These are phyloP conservation scores for Leccinellum albellum DNA, from an alignment of 768 basidiomycete genomes.

Conservation along the genomic window DNA sequence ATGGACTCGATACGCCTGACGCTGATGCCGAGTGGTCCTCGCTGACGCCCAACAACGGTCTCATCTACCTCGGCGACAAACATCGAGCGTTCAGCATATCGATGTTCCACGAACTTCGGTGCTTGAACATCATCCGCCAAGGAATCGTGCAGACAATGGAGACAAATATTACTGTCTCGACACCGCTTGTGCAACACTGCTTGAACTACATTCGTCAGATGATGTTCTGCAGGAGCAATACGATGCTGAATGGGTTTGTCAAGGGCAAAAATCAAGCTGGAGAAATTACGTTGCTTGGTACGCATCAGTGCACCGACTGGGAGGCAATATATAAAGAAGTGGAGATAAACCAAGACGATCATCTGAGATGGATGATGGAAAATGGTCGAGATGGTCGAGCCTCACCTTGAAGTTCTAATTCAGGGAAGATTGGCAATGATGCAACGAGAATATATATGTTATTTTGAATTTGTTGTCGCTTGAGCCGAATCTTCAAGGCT, in stretches of 20 bases:
- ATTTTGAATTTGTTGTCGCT: too few species aligned
- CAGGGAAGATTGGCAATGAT: too few species aligned
- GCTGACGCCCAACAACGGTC: background rate
- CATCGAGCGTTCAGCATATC: background rate
- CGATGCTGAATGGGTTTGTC: background rate
- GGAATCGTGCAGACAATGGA: background rate
- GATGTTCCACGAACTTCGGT: conserved; percentile 4
- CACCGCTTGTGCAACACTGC: background rate
- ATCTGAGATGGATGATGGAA: background rate
- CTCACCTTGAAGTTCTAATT: background rate
- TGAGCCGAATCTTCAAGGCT: too few species aligned
- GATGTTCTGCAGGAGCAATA: conserved; percentile 3
- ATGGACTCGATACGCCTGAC: background rate
- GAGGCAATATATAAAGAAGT: background rate
- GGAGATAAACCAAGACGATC: background rate
- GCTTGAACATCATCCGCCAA: conserved; percentile 1
- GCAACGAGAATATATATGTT: too few species aligned
- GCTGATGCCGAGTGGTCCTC: background rate
- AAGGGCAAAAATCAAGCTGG: background rate
- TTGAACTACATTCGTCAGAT: conserved; percentile 6
- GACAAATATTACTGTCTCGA: background rate
- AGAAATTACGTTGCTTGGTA: background rate
- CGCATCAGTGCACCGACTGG: conserved; percentile 4
- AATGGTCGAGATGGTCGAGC: background rate
- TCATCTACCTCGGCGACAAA: conserved; percentile 1